Evolutionary conservation across 1,284 basidiomycete genomes (phyloP).

Genomic region (Ustilago lituana): DNA sequence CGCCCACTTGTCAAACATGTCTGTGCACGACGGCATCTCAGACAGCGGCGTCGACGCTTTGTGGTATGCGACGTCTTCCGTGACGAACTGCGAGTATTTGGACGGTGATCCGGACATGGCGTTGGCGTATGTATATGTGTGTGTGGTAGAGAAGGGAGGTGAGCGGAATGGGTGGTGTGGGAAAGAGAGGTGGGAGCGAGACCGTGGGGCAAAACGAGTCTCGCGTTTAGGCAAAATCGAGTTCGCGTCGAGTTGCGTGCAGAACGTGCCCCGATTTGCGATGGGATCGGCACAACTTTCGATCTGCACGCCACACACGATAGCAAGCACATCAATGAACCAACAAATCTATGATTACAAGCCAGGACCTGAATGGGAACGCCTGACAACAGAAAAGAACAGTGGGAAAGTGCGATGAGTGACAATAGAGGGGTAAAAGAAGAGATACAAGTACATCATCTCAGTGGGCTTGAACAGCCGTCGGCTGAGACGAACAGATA

Average conservation of each 20-base stretch:
- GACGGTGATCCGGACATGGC: conserved; percentile 10
- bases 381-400: conserved; percentile 3
- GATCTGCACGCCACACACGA: too few species aligned
- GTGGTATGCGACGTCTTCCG: conserved; percentile 58
- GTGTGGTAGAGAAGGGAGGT: neutral
- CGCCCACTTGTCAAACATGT: conserved; percentile 64
- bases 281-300: too few species aligned
- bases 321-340: too few species aligned
- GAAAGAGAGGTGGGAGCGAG: too few species aligned
- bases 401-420: conserved; percentile 2
- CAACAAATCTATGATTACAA: too few species aligned
- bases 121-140: too few species aligned
- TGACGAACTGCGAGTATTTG: conserved; percentile 25
- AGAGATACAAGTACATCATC: conserved; percentile 26
- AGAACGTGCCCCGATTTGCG: neutral
- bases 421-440: neutral
- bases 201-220: neutral
- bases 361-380: neutral
- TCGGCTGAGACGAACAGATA: neutral
- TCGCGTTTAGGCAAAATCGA: neutral
- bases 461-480: neutral
- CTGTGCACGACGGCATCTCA: conserved; percentile 59
- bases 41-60: conserved; percentile 50
- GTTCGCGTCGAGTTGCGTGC: conserved; percentile 28
- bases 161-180: neutral